Base-by-base conservation (phyloP, 2,329 filamentous ascomycete species). In the Claviceps cyperi region DNA sequence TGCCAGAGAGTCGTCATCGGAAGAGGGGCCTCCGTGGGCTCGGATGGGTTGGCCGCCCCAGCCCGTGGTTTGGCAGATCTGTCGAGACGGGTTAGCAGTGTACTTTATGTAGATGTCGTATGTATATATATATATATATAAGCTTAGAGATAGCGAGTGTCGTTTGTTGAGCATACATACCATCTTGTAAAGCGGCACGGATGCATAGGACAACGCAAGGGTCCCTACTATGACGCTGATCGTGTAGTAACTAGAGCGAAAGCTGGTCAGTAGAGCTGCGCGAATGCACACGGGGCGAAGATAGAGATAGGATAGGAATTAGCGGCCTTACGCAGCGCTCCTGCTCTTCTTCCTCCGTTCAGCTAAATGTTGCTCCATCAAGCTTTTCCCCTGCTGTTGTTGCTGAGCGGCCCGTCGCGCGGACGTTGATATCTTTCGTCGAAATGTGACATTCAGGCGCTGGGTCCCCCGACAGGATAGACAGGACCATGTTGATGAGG, bases 41-140 rank as follows among this genome's bases (percentile, higher is more conserved):
- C 89, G 87, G 55, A 96, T 79, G 35, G 91, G 91, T 64, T 95
- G 88, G 40, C 91, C 91, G 59, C 88, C 88, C 88, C 88, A 97
- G 60, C 91, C 86, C 13, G 84, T 90, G 15, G 85, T 86, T 69
- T 85, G 81, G 69, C 86, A 91, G 62, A 91, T 89, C 81, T 60
- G 17, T 32, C 3, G 21, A 5, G 37, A 7, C 13, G 4, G 4
- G 9, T 48, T 17, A 48, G 32, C 2, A 17, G n/a, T 4, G 7
- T 6, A 3, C 11, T 17, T 19, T 28, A 39, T 13, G 11, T 17
- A 28, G 13, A 28, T 32, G 15, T 17, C 17, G 4, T 44, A n/a
- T 8, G 7, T n/a, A n/a, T n/a, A n/a, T 22, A 22, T 22, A 4
- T 32, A 13, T n/a, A 13, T 13, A 13, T 22, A 11, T 19, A 9